Base-by-base conservation (phyloP, 495 filamentous ascomycete species). In the Talaromyces wortmannii region DNA sequence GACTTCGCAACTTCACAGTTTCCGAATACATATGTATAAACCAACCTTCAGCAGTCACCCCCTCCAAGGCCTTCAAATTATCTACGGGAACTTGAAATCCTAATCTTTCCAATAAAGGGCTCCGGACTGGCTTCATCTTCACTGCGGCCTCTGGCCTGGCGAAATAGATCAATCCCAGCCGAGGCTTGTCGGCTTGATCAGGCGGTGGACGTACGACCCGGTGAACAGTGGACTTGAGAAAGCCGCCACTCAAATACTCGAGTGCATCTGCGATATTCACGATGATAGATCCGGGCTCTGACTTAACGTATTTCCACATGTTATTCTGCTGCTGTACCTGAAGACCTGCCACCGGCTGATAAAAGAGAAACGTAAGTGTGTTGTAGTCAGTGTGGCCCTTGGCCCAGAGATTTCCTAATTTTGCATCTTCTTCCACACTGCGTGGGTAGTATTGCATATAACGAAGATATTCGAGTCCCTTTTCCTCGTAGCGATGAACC, bases 381-480 rank as follows among this genome's bases (percentile, higher is more conserved):
- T 76, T 77, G 48, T 79, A 77, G 56, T 83, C 81, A 2, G 77
- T 79, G 58, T 83, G 79, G 0, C 77, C 78, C 31, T 69, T 69
- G 0, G 64, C 63, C 63, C 73, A 80, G 18, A 77, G 63, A 31
- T 72, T 69, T 4, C 66, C 63, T 18, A 61, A 60, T 32, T 69
- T 70, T 13, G 64, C 68, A 43, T 79, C 71, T 46, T 79, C 77
- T 49, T 78, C 77, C 0, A 67, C 59, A 0, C 63, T 67, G 1
- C 79, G 68, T 0, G 70, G 63, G 45, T 70, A 62, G 54, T 82
- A 83, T 45, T 76, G 76, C 78, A 82, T 82, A 60, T 82, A 82
- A 0, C 80, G 70, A 6, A 83, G 63, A 58, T 81, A 75, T 51
- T 72, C 70, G 8, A 74, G 68, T 29, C 68, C 66, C 12, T 70